Base-by-base conservation (phyloP, 179 eudicot species). In the Beta macrorhiza region DNA sequence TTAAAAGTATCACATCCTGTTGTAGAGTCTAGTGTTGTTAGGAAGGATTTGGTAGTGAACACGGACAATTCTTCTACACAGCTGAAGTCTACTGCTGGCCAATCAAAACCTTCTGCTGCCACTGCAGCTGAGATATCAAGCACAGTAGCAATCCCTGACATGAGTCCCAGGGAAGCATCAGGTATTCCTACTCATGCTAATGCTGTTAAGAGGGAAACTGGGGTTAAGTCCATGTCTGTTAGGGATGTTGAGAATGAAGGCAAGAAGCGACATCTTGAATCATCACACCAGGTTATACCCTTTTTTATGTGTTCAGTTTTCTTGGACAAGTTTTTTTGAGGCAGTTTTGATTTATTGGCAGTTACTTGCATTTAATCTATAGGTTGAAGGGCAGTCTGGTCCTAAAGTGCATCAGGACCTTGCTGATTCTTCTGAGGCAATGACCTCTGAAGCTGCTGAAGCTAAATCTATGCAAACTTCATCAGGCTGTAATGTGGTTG, bases 271-370 rank as follows among this genome's bases (percentile, higher is more conserved):
- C 77, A 73, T 47, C 52, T 75, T 71, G 84, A 82, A 53, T 77
- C 83, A 59, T 79, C 83, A 72, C 87, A 78, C 63, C 88, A 93
- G 98, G 98, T 92, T 83, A 75, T 59, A 10, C 78, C 76, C 59
- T 63, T 17, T 78, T 44, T 65, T 67, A 25, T 13, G 16, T 65
- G 70, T 47, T 78, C n/a, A 11, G 52, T 57, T 14, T 59, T 84
- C 45, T 65, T 62, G 16, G 20, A 49, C 20, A 37, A 19, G 67
- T 69, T 72, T 20, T 47, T 80, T 44, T 45, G n/a, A 57, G 69
- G 37, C 59, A 53, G 44, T 47, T 58, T 58, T 37, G 47, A 63
- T 68, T 64, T 58, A 56, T 71, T 67, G 25, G 10, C 20, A 29
- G 53, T 20, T 9, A 22, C 78, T 75, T 82, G 32, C 7, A 9